Base-by-base conservation (phyloP, 257 asterid genomes). In the Gentiana dahurica region DNA sequence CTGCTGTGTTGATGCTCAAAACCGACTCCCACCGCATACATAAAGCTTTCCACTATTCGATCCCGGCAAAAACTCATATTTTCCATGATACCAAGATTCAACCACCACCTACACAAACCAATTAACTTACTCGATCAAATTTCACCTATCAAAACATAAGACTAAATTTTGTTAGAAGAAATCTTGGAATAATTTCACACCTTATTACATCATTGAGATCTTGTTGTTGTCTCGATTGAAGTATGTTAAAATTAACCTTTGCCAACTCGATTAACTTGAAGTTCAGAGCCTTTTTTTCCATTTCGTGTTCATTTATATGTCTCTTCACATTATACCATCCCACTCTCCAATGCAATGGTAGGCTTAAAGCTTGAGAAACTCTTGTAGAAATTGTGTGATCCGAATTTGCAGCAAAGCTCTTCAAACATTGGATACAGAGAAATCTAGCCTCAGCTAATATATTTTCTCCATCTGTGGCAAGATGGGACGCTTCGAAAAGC, bases 151-250 rank as follows among this genome's bases (percentile, higher is more conserved):
- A 4, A 49, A 45, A 1, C 10, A 7, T 12, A 9, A 36, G 6
- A 5, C 36, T 13, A 8, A 8, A 33, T 45, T 5, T 32, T 32
- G 4, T 12, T n/a, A n/a, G n/a, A n/a, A n/a, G n/a, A n/a, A n/a
- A n/a, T n/a, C n/a, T n/a, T n/a, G n/a, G n/a, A n/a, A n/a, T n/a
- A n/a, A n/a, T n/a, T n/a, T n/a, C n/a, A n/a, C n/a, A 66, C 94
- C 94, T 81, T n/a, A 54, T 77, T 77, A 76, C 64, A 8, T 77
- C 80, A 69, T 75, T 79, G 4, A 86, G 83, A 15, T 83, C 81
- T 12, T 72, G 53, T 61, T 83, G 94, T 57, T 77, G 89, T 46
- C 69, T 63, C 59, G 65, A 64, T 74, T 86, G 94, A 61, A 70
- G 61, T 0, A 64, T 66, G 60, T 86, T 86, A 47, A 77, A 86